These are phyloP conservation scores for Kurtzmaniella cleridarum DNA, from an alignment of 805 yeast species.

Conservation along the genomic window DNA sequence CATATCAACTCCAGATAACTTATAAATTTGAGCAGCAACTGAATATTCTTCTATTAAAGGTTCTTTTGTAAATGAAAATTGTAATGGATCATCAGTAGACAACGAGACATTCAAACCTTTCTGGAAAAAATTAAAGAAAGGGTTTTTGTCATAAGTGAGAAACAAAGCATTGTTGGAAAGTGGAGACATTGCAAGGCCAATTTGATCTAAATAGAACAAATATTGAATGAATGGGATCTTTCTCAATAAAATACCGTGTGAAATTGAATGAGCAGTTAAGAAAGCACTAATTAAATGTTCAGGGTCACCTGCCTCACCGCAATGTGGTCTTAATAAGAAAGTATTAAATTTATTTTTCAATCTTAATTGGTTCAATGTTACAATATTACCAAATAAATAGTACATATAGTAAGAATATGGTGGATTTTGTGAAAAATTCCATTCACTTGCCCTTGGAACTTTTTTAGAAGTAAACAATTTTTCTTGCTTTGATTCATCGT, in stretches of 20 bases:
- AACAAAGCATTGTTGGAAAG: conserved; percentile 93
- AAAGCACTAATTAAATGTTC: conserved; percentile 92
- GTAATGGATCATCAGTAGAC: conserved; percentile 96
- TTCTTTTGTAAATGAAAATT: conserved; percentile 94
- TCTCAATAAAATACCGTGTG: conserved; percentile 91
- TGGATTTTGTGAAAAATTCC: conserved; percentile 80
- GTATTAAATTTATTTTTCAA: conserved; percentile 72
- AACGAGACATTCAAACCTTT: conserved; percentile 91
- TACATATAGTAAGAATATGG: conserved; percentile 96
- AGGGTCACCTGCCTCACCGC: conserved; percentile 99
- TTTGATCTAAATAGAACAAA: conserved; percentile 86
- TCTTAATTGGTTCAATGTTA: conserved; percentile 84
- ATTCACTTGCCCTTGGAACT: conserved; percentile 78
- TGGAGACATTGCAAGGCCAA: conserved; percentile 98
- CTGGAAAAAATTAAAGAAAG: conserved; percentile 84
- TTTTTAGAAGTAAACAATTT: conserved; percentile 67
- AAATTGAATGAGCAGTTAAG: conserved; percentile 83
- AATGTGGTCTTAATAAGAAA: conserved; percentile 93
- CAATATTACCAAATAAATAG: conserved; percentile 80
- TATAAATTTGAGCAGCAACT: conserved; percentile 96
- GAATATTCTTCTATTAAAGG: conserved; percentile 97
- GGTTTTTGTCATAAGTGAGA: conserved; percentile 94
- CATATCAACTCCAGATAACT: conserved; percentile 91
- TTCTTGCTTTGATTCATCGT: conserved; percentile 93
- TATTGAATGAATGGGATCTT: conserved; percentile 95